Base-by-base conservation (phyloP, 129 eudicot species). In the Arctium lappa region DNA sequence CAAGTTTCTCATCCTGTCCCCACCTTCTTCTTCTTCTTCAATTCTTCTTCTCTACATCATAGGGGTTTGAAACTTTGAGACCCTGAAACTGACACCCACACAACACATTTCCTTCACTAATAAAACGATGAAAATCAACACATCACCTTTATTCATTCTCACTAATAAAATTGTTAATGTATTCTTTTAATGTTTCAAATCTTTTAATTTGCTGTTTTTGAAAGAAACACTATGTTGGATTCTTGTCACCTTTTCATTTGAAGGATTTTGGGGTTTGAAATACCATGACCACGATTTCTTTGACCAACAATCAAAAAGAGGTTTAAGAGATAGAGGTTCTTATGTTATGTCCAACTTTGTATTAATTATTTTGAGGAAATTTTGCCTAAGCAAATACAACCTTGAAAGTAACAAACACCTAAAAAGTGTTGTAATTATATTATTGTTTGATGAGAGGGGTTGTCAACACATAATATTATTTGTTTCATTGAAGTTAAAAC, bases 1-100 rank as follows among this genome's bases (percentile, higher is more conserved):
- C 92, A 90, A 87, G 89, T 83, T 90, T 94, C 98, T 92, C 85
- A 87, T 89, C 93, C 89, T 89, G 89, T 86, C 94, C 83, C 86
- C 81, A 65, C 86, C 78, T 77, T 91, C 91, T 75, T 90, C 78
- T 77, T 91, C 91, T 75, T 79, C 85, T 84, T 76, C 91, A 22
- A 22, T 93, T 82, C 87, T 83, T 38, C 40, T 74, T 15, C 81
- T 30, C 44, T 65, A 87, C 80, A 48, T 38, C 81, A n/a, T 86
- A 78, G 86, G 87, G 81, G 89, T 82, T 88, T 86, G 86, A 88
- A 79, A 85, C 78, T 85, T 79, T 77, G 80, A 79, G 78, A 42
- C 16, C 77, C 86, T 80, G 70, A 85, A 87, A 83, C 62, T 75
- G 72, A 75, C 82, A 82, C 84, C 15, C 86, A 81, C 84, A 40